Evolutionary conservation across 441 rosid genomes (phyloP).

Genomic region (Bruguiera hainesii): DNA sequence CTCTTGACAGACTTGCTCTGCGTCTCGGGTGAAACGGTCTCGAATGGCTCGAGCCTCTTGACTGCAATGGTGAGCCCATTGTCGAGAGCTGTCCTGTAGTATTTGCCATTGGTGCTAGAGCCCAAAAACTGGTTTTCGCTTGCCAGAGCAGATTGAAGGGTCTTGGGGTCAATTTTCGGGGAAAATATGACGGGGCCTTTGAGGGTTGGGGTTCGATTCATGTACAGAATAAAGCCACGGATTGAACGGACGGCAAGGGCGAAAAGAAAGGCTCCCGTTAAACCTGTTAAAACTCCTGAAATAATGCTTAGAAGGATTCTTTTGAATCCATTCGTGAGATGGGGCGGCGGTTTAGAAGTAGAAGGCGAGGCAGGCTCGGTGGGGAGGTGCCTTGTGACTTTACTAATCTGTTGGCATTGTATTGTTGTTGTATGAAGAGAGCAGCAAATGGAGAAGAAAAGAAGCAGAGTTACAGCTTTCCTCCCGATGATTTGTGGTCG

Average conservation of each 20-base stretch:
- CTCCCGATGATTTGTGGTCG: conserved; percentile 21
- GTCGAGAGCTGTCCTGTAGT: conserved; percentile 72
- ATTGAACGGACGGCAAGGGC: conserved; percentile 59
- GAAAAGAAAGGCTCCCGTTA: conserved; percentile 48
- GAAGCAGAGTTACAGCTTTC: conserved; percentile 28
- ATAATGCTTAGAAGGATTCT: conserved; percentile 58
- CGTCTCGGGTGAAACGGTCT: conserved; percentile 48
- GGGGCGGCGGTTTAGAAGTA: conserved; percentile 23
- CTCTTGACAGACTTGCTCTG: conserved; percentile 67
- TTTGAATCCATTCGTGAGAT: conserved; percentile 46
- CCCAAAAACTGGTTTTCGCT: conserved; percentile 68
- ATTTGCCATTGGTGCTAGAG: conserved; percentile 72
- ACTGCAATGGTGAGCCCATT: conserved; percentile 78
- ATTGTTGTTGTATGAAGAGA: conserved; percentile 28
- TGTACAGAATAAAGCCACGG: conserved; percentile 49
- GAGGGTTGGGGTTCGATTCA: conserved; percentile 74
- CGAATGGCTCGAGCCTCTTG: conserved; percentile 69
- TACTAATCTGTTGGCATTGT: conserved; percentile 43
- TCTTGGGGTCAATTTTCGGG: conserved; percentile 62
- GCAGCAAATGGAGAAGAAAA: conserved; percentile 43
- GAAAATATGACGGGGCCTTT: conserved; percentile 93
- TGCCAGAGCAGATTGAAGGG: conserved; percentile 70
- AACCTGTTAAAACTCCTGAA: conserved; percentile 66
- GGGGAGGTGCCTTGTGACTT: conserved; percentile 42
- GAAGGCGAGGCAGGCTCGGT: conserved; percentile 38